Conservation (phyloP, 2,329 filamentous ascomycete genomes). For the Monosporascus sp. region DNA sequence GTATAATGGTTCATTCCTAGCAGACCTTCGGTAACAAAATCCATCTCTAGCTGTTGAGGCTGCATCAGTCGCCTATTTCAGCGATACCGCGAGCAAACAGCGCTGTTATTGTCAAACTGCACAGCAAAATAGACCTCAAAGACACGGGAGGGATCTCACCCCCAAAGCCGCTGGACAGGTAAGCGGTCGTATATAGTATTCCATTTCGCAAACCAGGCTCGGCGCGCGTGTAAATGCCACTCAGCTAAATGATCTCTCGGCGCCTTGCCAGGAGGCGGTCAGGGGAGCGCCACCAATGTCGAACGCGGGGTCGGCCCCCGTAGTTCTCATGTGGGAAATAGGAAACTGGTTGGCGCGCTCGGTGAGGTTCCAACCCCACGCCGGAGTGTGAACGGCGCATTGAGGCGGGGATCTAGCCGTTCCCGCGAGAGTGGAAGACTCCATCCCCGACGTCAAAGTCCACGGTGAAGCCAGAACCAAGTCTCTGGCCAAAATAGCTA, state of each 20-base stretch:
- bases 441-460: too few relatives aligned
- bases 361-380: too few relatives aligned
- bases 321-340: too few relatives aligned
- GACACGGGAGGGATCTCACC: constrained; percentile 27
- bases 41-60: constrained; percentile 55
- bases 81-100: constrained; percentile 57
- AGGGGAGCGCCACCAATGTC: too few relatives aligned
- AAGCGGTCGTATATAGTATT: constrained; percentile 63
- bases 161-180: constrained; percentile 59
- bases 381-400: too few relatives aligned
- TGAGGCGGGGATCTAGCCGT: too few relatives aligned
- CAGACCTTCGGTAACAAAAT: constrained; percentile 59
- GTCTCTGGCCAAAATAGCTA: too few relatives aligned
- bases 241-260: constrained; percentile 55
- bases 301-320: too few relatives aligned
- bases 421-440: too few relatives aligned
- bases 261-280: constrained; percentile 6
- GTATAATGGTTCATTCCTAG: constrained; percentile 26
- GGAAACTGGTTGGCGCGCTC: too few relatives aligned
- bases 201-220: constrained; percentile 60
- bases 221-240: constrained; percentile 53
- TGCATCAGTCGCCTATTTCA: constrained; percentile 50
- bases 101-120: constrained; percentile 24
- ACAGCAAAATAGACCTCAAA: background rate
- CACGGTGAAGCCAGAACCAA: too few relatives aligned